Evolutionary conservation across 1,139 yeast species (phyloP).

Genomic region (Debaryomyces fabryi): DNA sequence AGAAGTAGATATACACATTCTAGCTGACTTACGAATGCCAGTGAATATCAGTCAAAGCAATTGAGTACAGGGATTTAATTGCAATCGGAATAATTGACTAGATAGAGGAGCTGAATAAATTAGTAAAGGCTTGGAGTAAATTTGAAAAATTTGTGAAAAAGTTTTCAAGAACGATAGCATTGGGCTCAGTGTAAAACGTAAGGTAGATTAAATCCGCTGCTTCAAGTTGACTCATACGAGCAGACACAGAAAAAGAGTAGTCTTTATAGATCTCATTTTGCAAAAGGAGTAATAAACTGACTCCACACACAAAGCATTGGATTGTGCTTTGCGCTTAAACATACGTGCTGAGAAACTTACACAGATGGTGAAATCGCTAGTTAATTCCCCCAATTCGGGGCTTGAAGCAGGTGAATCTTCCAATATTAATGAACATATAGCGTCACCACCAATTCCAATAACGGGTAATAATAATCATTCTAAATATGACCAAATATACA

Average conservation of each 20-base stretch:
- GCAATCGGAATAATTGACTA: not conserved
- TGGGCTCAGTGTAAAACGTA: not conserved
- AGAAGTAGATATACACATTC: not conserved
- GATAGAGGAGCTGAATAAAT: not conserved
- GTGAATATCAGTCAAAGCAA: not conserved
- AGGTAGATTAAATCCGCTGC: not conserved
- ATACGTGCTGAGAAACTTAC: not conserved
- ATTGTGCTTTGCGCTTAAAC: not conserved
- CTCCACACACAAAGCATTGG: not conserved
- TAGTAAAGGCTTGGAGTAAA: not conserved
- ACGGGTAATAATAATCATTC: not conserved
- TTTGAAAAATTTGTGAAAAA: conserved; percentile 1
- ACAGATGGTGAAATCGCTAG: conserved; percentile 20
- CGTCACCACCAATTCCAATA: conserved; percentile 16
- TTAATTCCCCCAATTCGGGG: conserved; percentile 23
- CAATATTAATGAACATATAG: conserved; percentile 23
- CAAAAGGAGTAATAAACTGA: not conserved
- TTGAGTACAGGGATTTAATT: not conserved
- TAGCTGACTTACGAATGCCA: not conserved
- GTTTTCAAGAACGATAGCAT: not conserved
- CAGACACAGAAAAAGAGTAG: not conserved
- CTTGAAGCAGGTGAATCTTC: conserved; percentile 31
- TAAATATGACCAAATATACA: conserved; percentile 7
- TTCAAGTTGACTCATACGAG: not conserved
- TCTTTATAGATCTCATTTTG: not conserved